A percentile compares a stretch with the other conserved stretches of the same genome.
phyloP scores from a whole-genome alignment of 2,329 filamentous ascomycete genomes.

The Pseudogymnoascus sp. region DNA sequence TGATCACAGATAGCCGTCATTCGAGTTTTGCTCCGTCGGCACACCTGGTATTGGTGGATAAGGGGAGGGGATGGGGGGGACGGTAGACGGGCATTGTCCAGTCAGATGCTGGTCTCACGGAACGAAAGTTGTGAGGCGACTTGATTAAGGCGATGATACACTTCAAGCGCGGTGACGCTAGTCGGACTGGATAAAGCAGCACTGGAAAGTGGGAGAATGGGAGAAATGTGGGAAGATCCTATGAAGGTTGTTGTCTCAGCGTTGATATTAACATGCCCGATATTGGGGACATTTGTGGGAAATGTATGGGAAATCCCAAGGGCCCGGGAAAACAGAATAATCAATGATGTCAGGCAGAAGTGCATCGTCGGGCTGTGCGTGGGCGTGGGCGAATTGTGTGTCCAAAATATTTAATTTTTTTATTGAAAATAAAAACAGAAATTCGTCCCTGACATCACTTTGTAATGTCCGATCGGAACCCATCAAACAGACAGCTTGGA shows the following conservation, averaged over 20 bases:
- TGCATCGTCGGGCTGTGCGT: slow-evolving; percentile 35
- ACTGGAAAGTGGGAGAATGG: slow-evolving; percentile 14
- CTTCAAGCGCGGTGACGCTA: slow-evolving; percentile 37
- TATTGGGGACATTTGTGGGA: slow-evolving; percentile 6
- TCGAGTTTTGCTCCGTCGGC: slow-evolving; percentile 25
- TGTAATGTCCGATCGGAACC: background rate
- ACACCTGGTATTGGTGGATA: slow-evolving; percentile 25
- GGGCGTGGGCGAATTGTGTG: slow-evolving; percentile 42
- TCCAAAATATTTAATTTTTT: slow-evolving; percentile 18
- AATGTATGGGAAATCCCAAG: slow-evolving; percentile 12
- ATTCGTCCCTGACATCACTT: slow-evolving; percentile 7
- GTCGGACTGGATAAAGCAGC: slow-evolving; percentile 24
- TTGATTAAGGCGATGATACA: slow-evolving; percentile 26
- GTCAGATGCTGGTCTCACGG: slow-evolving; percentile 14
- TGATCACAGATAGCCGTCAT: slow-evolving; percentile 32
- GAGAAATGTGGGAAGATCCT: slow-evolving; percentile 13
- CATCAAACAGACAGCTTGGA: background rate
- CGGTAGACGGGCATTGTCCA: slow-evolving; percentile 6
- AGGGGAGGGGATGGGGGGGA: slow-evolving; percentile 16
- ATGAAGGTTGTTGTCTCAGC: slow-evolving; percentile 9
- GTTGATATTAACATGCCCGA: slow-evolving; percentile 22
- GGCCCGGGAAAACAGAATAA: background rate
- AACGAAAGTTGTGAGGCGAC: slow-evolving; percentile 19
- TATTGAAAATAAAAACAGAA: background rate
- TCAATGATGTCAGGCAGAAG: slow-evolving; percentile 39